Base-by-base conservation (phyloP, 495 filamentous ascomycete genomes). In the Aspergillus nanangensis region DNA sequence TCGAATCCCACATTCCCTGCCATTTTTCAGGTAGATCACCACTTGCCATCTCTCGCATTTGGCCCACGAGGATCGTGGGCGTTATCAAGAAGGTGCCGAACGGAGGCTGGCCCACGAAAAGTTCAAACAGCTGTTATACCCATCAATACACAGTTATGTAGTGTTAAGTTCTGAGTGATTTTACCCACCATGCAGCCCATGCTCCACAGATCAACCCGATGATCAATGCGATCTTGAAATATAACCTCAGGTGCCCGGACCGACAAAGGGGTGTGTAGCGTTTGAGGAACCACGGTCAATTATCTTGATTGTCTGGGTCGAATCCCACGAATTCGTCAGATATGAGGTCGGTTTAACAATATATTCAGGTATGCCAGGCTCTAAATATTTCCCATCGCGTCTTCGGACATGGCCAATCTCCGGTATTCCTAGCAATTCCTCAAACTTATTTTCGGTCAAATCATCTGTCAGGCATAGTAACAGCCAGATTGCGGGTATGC, bases 401-500 rank as follows among this genome's bases (percentile, higher is more conserved):
- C 62, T 68, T 23, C 44, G 51, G 24, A 73, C 42, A 32, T 48
- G 41, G 10, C 63, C 64, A 25, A 51, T 52, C 46, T 73, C 58
- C 37, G 72, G 70, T 15, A 52, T 48, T 33, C 66, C 66, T 47
- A 70, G 36, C 27, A 65, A 51, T 44, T 68, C 44, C 35, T 63
- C 54, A 27, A 72, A 56, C 21, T 50, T 41, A 3, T 58, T 42
- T 49, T 68, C 60, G 1, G 58, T 29, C 34, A 61, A 2, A 20
- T 56, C 38, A 3, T 52, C 27, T 38, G 20, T 17, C 34, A 37
- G 55, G 52, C n/a, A 61, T 48, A 8, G 53, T 52, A 39, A 76
- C 72, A 27, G 65, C 62, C 19, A 78, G 52, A 50, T 79, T 79
- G 36, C 70, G 66, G 23, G 72, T 69, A 48, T 74, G 69, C 8